Conservation (phyloP, 768 basidiomycete species). For the Rhizopogon roseolus region DNA sequence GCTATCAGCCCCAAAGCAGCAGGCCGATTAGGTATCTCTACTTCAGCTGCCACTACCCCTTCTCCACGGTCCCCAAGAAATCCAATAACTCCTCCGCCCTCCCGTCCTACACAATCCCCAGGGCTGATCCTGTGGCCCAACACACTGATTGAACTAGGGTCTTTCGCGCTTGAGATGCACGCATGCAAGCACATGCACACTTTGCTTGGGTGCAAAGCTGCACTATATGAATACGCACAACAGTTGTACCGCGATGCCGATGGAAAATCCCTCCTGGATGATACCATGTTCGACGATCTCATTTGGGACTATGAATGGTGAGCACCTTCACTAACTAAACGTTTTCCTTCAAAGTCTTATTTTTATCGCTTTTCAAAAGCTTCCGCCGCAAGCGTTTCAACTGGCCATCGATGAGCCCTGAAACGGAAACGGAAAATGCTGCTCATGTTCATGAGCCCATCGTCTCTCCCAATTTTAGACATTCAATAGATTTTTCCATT, state of each 20-base stretch:
- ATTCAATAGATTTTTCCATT: slow-evolving; percentile 12
- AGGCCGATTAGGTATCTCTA: slow-evolving; percentile 30
- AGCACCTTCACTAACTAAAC: not conserved
- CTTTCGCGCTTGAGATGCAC: slow-evolving; percentile 69
- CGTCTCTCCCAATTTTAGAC: slow-evolving; percentile 4
- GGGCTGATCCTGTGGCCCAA: slow-evolving; percentile 58
- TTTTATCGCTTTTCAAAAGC: slow-evolving; percentile 28
- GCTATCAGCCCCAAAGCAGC: slow-evolving; percentile 32
- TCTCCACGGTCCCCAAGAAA: not conserved
- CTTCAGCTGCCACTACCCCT: slow-evolving; percentile 6
- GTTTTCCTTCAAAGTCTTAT: slow-evolving; percentile 4
- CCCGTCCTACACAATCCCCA: slow-evolving; percentile 44
- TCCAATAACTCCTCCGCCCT: slow-evolving; percentile 7
- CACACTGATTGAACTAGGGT: slow-evolving; percentile 53
- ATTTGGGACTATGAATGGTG: slow-evolving; percentile 35
- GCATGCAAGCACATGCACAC: slow-evolving; percentile 66
- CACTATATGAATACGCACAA: slow-evolving; percentile 46
- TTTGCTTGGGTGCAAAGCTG: slow-evolving; percentile 56
- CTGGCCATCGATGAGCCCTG: slow-evolving; percentile 51
- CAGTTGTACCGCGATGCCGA: slow-evolving; percentile 26
- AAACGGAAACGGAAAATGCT: slow-evolving; percentile 14
- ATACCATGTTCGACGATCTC: slow-evolving; percentile 19
- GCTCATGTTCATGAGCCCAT: not conserved
- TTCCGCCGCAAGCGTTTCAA: slow-evolving; percentile 66
- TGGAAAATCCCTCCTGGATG: slow-evolving; percentile 15